Base-by-base conservation (phyloP, 208 protist genomes). In the Wallacemonas sp. region DNA sequence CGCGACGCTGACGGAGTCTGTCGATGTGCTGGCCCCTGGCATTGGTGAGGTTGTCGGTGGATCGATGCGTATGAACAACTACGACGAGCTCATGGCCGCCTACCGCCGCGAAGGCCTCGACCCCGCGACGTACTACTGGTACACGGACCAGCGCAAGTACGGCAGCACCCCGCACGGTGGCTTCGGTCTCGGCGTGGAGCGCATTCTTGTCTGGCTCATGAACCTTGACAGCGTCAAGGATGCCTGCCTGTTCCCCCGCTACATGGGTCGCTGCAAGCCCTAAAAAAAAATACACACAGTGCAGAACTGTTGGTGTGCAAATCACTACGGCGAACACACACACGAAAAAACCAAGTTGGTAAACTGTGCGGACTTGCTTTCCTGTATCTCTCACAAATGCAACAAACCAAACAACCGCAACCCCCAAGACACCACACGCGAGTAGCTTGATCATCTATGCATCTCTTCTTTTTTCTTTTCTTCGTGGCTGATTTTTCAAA, bases 1-100 rank as follows among this genome's bases (percentile, higher is more conserved):
- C 70, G 47, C 32, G 11, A 79, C 72, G 9, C 77, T 98, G 39
- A 98, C 97, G 34, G 95, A 98, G 81, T 96, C 88, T 19, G 87
- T 98, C 1, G 98, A 99, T 66, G 74, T 99, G 2, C 87, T 99
- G 4, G 96, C 98, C 16, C 99, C 99, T 43, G 97, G 97, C 64
- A 91, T 99, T 43, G 99, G 99, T 36, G 99, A 99, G 78, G 97
- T 99, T 73, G 94, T 99, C 14, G 99, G 99, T 44, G 98, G 98
- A 14, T 98, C 92, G 16, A 99, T 99, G 98, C 85, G 99, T 88
- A 97, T 98, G 74, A 93, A 80, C 61, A 73, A 96, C 58, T 92
- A 97, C 56, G 83, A 99, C 1, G 87, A 98, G 73, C 82, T 99
- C 4, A 77, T 98, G 57, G 68, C 80, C 0, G 96, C 81, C 12